These are phyloP conservation scores for Rubia tinctorum DNA, from an alignment of 305 asterid species.

Conservation along the genomic window DNA sequence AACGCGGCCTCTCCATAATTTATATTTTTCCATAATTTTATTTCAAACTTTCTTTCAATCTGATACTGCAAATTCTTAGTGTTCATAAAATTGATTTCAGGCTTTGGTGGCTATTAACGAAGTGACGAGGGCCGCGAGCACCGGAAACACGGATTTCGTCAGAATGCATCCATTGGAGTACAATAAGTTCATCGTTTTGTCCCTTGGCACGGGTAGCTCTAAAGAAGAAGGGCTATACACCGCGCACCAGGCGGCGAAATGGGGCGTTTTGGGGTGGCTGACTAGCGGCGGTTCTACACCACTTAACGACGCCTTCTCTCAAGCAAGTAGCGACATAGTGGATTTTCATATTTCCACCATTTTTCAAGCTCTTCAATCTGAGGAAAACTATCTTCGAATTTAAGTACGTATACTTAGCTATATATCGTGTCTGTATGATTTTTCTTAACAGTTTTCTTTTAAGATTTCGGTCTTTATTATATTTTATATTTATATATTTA, in stretches of 20 bases:
- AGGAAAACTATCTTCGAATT: conserved; percentile 42
- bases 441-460: too few relatives aligned
- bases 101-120: conserved; percentile 45
- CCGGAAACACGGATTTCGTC: conserved; percentile 29
- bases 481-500: too few relatives aligned
- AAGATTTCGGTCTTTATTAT: too few relatives aligned
- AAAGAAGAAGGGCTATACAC: conserved; percentile 34
- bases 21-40: too few relatives aligned
- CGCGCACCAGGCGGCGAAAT: conserved; percentile 33
- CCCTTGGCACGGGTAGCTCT: conserved; percentile 52
- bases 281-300: conserved; percentile 43
- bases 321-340: conserved; percentile 46
- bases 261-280: conserved; percentile 60
- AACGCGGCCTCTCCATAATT: too few relatives aligned
- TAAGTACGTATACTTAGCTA: conserved; percentile 28
- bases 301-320: conserved; percentile 38
- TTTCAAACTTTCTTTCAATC: too few relatives aligned
- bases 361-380: conserved; percentile 30
- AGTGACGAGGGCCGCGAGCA: conserved; percentile 38
- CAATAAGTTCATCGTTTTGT: conserved; percentile 39
- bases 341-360: conserved; percentile 33
- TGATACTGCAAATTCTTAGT: too few relatives aligned
- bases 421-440: too few relatives aligned
- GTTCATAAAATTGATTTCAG: conserved; percentile 17
- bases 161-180: conserved; percentile 30